Conservation (phyloP, 176 grass and related monocot genomes). For the Juncus effusus region DNA sequence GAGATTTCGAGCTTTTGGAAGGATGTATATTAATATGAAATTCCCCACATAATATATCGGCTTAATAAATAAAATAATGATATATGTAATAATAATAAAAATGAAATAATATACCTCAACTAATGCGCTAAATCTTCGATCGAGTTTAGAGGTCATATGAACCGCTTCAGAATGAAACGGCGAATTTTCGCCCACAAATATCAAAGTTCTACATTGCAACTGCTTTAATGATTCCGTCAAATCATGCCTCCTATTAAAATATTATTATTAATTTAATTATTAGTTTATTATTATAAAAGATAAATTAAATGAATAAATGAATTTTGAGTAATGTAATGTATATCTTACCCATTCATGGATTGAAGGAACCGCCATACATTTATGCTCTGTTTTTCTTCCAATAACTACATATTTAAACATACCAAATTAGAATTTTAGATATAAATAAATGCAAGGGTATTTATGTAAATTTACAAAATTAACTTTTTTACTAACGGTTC, state of each 20-base stretch:
- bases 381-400: conserved; percentile 75
- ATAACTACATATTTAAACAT: conserved; percentile 41
- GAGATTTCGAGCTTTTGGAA: neutral
- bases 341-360: conserved; percentile 66
- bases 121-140: conserved; percentile 85
- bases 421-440: conserved; percentile 7
- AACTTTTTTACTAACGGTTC: conserved; percentile 55
- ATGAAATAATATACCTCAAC: conserved; percentile 62
- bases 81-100: neutral
- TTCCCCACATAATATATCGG: no score
- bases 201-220: conserved; percentile 80
- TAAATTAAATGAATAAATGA: neutral
- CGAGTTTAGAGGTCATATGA: conserved; percentile 80
- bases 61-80: no score
- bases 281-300: neutral
- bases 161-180: conserved; percentile 77
- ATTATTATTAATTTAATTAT: conserved; percentile 20
- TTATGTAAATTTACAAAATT: conserved; percentile 15
- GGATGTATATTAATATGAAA: neutral
- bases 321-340: conserved; percentile 5
- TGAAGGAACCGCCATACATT: conserved; percentile 90
- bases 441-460: neutral
- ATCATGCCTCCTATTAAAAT: conserved; percentile 69
- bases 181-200: conserved; percentile 84
- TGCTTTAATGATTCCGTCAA: conserved; percentile 75